Evolutionary conservation across 2,329 filamentous ascomycete species (phyloP).

Genomic region (Emericellopsis cladophorae): DNA sequence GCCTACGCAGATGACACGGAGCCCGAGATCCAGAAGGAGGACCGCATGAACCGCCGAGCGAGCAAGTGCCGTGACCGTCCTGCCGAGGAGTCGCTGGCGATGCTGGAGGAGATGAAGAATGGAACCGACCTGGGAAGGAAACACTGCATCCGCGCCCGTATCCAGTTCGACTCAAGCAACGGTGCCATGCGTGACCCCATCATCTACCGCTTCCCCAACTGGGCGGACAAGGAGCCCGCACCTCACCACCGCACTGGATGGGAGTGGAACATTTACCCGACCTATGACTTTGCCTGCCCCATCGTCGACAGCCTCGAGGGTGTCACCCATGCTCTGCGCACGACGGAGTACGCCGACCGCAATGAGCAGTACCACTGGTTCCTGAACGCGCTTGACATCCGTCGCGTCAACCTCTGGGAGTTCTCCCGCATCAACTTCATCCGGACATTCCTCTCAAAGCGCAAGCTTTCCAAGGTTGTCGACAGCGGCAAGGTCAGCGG

Average conservation of each 20-base stretch:
- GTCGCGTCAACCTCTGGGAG: constrained; percentile 74
- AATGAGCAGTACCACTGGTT: constrained; percentile 86
- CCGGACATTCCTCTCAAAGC: constrained; percentile 71
- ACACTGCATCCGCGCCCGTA: constrained; percentile 92
- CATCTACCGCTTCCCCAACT: constrained; percentile 75
- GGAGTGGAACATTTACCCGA: constrained; percentile 88
- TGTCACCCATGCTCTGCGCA: constrained; percentile 71
- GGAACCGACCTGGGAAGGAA: constrained; percentile 65
- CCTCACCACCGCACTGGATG: constrained; percentile 67
- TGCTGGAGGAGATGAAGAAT: constrained; percentile 88
- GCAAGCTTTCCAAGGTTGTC: constrained; percentile 75
- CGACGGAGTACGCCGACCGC: constrained; percentile 78
- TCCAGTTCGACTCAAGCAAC: constrained; percentile 84
- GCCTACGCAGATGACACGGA: constrained; percentile 94
- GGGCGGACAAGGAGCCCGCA: constrained; percentile 26
- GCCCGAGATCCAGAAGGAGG: constrained; percentile 73
- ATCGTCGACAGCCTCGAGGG: constrained; percentile 72
- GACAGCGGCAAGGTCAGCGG: constrained; percentile 65
- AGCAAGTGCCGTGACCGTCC: constrained; percentile 68
- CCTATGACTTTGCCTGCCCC: constrained; percentile 79
- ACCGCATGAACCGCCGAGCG: constrained; percentile 74
- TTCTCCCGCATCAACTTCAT: constrained; percentile 79
- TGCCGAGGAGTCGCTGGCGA: constrained; percentile 72
- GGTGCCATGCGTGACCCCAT: constrained; percentile 94
- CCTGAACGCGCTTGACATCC: constrained; percentile 58